phyloP scores from a whole-genome alignment of 768 basidiomycete genomes.

The Phanerodontia chrysosporium region DNA sequence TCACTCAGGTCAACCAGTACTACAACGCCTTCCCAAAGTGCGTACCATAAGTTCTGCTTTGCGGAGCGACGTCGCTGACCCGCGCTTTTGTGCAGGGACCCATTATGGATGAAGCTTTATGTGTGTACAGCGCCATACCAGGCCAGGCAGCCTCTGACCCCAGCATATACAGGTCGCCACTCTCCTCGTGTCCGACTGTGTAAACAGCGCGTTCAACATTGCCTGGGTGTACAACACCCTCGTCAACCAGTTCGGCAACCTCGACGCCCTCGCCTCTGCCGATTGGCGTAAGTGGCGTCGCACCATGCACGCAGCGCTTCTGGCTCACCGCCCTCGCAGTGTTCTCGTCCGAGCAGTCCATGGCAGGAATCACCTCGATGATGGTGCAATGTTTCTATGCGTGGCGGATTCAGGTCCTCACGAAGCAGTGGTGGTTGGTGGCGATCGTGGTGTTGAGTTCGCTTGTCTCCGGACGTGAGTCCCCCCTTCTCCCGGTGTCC shows the following conservation, averaged over 20 bases:
- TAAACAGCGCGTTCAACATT: conserved; percentile 17
- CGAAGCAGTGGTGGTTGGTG: conserved; percentile 9
- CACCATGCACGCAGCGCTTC: not conserved
- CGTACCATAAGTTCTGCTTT: not conserved
- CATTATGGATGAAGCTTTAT: conserved; percentile 17
- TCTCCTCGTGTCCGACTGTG: conserved; percentile 12
- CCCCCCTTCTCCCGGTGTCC: not conserved
- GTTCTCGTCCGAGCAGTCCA: conserved; percentile 8
- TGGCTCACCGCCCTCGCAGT: conserved; percentile 1
- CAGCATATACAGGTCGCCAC: conserved; percentile 11
- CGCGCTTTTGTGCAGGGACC: conserved; percentile 12
- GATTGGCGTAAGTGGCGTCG: conserved; percentile 11
- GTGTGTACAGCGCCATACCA: conserved; percentile 10
- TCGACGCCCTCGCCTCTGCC: conserved; percentile 4
- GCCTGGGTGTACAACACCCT: conserved; percentile 16
- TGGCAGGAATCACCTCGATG: conserved; percentile 12
- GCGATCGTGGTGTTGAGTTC: conserved; percentile 5
- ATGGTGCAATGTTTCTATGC: conserved; percentile 16
- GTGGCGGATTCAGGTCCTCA: conserved; percentile 16
- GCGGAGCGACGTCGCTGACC: not conserved
- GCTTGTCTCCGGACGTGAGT: not conserved
- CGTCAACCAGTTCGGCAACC: conserved; percentile 14
- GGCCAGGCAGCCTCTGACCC: not conserved
- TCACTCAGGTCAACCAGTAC: conserved; percentile 11
- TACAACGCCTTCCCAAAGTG: conserved; percentile 9